phyloP scores from a whole-genome alignment of 106 monocot species.

The Ottelia alismoides region DNA sequence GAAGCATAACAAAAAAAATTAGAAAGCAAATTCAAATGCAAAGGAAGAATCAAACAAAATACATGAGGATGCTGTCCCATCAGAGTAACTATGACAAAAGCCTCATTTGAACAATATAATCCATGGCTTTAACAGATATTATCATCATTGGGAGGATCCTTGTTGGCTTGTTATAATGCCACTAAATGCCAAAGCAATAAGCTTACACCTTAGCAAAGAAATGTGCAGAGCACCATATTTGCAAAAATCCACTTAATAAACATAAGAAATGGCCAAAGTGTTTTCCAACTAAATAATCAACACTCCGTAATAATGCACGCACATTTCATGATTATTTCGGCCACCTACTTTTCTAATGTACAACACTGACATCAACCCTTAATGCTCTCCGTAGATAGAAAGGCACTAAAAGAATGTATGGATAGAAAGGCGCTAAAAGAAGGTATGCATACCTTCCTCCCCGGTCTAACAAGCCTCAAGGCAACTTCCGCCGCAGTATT shows the following conservation, averaged over 20 bases:
- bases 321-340: no score
- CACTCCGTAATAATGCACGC: no score
- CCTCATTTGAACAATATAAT: constrained; percentile 1
- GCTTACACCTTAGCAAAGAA: neutral
- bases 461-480: constrained; percentile 27
- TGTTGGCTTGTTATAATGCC: no score
- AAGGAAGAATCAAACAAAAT: neutral
- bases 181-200: neutral
- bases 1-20: no score
- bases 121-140: constrained; percentile 3
- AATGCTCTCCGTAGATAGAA: no score
- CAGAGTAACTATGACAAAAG: constrained; percentile 11
- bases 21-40: neutral
- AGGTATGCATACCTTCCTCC: constrained; percentile 8
- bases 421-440: neutral
- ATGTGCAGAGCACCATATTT: neutral
- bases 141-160: constrained; percentile 5
- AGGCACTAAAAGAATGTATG: neutral
- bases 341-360: no score
- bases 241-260: neutral
- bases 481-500: constrained; percentile 31
- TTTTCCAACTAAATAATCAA: no score
- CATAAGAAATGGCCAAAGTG: neutral
- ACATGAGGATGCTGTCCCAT: neutral
- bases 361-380: no score